Evolutionary conservation across 1,284 basidiomycete species (phyloP), one percentile per base, ranked within the genome.

Genomic region (Cystobasidium slooffiae): DNA sequence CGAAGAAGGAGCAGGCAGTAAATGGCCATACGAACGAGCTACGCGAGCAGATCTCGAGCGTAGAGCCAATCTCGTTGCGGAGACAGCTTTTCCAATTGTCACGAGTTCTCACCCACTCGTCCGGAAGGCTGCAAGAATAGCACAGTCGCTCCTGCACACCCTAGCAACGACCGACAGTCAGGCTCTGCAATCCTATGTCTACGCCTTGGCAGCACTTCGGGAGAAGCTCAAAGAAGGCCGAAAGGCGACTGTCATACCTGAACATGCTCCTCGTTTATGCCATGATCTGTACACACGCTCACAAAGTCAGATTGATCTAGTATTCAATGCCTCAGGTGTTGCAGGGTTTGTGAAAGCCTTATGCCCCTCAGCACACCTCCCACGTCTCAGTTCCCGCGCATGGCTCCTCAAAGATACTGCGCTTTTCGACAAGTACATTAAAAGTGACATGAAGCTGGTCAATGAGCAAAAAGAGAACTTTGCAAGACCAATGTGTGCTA

Each of bases 111-210:
- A 41, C 44, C 18, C 44, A 22, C 39, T 66, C 5, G 51, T 14
- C 14, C 6, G 9, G 47, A 66, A 66, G 24, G 64, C 64, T 14
- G 18, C 64, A 8, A 22, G 64, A 47, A 20, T 24, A 24, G 64
- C 64, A 4, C 64, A 52, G 7, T 24, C 37, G 10, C 51, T 66
- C 14, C 16, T 66, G n/a, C 64, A 66, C 18, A 53, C 24, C 4
- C 16, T 66, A 14, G 64, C 61, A 22, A 14, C 43, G 12, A 31
- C 16, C 7, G 61, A 63, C 31, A 49, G 44, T 37, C 61, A n/a
- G 43, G 44, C 55, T 14, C 31, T 79, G 5, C 51, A 66, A 20
- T 68, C 77, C 1, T 61, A 56, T 18, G 64, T 78, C 10, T 75
- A 78, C 46, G 20, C 51, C 18, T 53, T 79, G 7, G 72, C 67